These are phyloP conservation scores for Moesziomyces sp. DNA, from an alignment of 1,284 basidiomycete species.

Conservation along the genomic window DNA sequence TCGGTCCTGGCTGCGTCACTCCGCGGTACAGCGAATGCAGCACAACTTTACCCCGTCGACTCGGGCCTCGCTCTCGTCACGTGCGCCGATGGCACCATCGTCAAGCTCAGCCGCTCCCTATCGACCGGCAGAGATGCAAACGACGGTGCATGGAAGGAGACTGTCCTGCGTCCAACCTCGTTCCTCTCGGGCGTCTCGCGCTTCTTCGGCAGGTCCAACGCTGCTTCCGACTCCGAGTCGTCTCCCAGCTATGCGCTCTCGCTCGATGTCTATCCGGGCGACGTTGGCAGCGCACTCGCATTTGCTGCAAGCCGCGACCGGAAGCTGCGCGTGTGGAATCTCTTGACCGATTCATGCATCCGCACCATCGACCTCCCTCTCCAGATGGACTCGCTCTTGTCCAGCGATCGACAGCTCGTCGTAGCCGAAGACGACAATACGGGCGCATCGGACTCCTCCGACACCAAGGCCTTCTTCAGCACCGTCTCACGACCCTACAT, in stretches of 20 bases:
- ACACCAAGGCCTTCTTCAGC: conserved; percentile 42
- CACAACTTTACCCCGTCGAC: conserved; percentile 50
- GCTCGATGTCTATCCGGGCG: conserved; percentile 47
- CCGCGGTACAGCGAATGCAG: conserved; percentile 30
- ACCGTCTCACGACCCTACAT: conserved; percentile 39
- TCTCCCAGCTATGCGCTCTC: conserved; percentile 52
- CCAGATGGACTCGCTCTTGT: conserved; percentile 25
- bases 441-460: conserved; percentile 3
- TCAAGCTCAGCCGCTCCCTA: conserved; percentile 52
- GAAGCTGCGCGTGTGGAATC: conserved; percentile 63
- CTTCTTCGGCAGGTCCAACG: conserved; percentile 47
- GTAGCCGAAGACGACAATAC: conserved; percentile 24
- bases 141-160: conserved; percentile 53
- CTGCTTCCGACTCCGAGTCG: conserved; percentile 32
- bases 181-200: conserved; percentile 62
- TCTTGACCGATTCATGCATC: conserved; percentile 59
- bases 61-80: conserved; percentile 55
- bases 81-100: conserved; percentile 57
- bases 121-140: conserved; percentile 20
- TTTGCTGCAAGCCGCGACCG: conserved; percentile 61
- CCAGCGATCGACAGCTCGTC: conserved; percentile 30
- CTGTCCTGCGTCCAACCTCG: conserved; percentile 48
- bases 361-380: conserved; percentile 57
- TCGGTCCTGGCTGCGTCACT: conserved; percentile 24
- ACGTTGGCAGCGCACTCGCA: conserved; percentile 44